Base-by-base conservation (phyloP, 495 filamentous ascomycete genomes). In the Tuber calosporum region DNA sequence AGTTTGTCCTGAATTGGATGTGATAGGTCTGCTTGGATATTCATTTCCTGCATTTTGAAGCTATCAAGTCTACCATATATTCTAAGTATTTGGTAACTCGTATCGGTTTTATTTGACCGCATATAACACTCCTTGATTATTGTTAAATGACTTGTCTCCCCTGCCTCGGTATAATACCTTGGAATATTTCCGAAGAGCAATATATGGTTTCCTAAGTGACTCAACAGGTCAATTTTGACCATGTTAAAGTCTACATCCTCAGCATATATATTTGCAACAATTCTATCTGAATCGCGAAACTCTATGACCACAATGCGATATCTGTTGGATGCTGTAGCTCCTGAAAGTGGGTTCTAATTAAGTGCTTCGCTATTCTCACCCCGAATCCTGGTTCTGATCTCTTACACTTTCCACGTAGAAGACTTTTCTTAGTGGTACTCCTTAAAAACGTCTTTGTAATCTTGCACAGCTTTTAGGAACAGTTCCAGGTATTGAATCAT, bases 171-270 rank as follows among this genome's bases (percentile, higher is more conserved):
- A 48, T 40, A 70, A 34, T 43, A 43, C 39, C 45, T 70, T 26
- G 30, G 69, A 34, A 70, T 70, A 7, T 34, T 45, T 34, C 69
- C 39, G 36, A 43, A 70, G 41, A 2, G n/a, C 69, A 7, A 1
- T 36, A 70, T 20, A 39, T 70, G 69, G 30, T 70, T n/a, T 9
- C 48, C 13, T 9, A 70, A 43, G 11, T 48, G 69, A 26, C 13
- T 70, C n/a, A 70, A 17, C 8, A 34, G 19, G 20, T 48, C 20
- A 1, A 48, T 48, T 2, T n/a, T 48, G n/a, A 48, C 43, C 22
- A 72, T 42, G 70, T 72, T 66, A 66, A 67, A 67, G 20, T 72
- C 38, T 17, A 53, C 67, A 39, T 67, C 53, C 67, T 72, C 38
- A 48, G 22, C 43, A 48, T 48, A 48, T 22, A 48, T 48, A n/a